Conservation (phyloP, 2,329 filamentous ascomycete genomes). For the Neoscytalidium dimidiatum region DNA sequence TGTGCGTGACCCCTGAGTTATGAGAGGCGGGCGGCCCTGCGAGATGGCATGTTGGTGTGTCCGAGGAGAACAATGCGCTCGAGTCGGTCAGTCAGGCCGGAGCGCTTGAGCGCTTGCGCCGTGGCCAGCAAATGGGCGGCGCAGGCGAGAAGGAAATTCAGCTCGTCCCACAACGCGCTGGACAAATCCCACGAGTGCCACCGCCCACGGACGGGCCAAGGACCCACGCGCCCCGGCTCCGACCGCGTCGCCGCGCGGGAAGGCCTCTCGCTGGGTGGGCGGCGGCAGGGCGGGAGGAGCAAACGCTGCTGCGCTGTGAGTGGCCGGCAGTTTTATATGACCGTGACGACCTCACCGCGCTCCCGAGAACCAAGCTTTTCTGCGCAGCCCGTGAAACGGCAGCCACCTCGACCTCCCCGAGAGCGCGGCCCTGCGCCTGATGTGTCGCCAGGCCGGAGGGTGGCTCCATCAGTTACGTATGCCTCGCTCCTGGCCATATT, state of each 20-base stretch:
- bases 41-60: background rate
- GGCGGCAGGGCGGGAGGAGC: too few relatives aligned
- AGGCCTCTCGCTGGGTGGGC: background rate
- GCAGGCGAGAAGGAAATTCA: conserved; percentile 2
- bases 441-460: background rate
- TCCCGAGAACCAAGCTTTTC: conserved; percentile 11
- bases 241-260: background rate
- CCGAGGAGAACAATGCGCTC: conserved; percentile 10
- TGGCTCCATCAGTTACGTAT: conserved; percentile 4
- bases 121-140: conserved; percentile 5
- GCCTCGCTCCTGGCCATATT: conserved; percentile 14
- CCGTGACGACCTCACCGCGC: background rate
- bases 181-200: background rate
- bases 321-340: background rate
- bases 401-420: conserved; percentile 3
- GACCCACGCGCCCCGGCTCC: background rate
- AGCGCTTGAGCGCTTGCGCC: too few relatives aligned
- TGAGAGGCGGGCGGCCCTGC: background rate
- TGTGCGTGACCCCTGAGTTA: background rate
- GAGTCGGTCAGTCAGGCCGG: background rate
- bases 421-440: background rate
- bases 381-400: conserved; percentile 11
- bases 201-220: background rate
- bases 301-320: background rate
- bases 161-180: background rate